Percentiles rank a stretch among this genome's conserved stretches.
phyloP scores from a whole-genome alignment of 495 filamentous ascomycete genomes.

The Entonaema liquescens region DNA sequence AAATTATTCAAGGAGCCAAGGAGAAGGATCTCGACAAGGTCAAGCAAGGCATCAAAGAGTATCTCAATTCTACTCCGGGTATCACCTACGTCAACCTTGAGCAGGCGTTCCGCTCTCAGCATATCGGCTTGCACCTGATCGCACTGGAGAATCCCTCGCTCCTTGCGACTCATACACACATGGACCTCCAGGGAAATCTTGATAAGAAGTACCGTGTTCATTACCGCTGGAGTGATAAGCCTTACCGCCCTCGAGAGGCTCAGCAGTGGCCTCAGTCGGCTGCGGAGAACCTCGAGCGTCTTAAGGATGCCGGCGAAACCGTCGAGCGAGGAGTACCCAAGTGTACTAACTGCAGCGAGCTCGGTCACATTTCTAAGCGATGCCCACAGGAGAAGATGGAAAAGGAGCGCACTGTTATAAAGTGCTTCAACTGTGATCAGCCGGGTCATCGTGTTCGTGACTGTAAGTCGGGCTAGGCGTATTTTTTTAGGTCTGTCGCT shows the following conservation, averaged over 20 bases:
- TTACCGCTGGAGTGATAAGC: constrained; percentile 70
- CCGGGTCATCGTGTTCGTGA: constrained; percentile 75
- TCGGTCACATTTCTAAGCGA: constrained; percentile 74
- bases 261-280: constrained; percentile 69
- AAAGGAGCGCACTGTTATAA: constrained; percentile 60
- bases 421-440: constrained; percentile 78
- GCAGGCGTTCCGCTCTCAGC: constrained; percentile 70
- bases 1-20: constrained; percentile 67
- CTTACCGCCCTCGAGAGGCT: constrained; percentile 67
- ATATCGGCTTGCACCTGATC: constrained; percentile 74
- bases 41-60: constrained; percentile 74
- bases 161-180: constrained; percentile 70
- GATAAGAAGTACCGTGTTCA: constrained; percentile 78
- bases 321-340: constrained; percentile 71
- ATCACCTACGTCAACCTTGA: constrained; percentile 78
- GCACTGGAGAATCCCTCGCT: constrained; percentile 73
- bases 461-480: constrained; percentile 57
- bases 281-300: constrained; percentile 78
- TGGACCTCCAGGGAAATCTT: constrained; percentile 84
- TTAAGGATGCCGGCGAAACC: constrained; percentile 74
- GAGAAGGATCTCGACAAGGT: constrained; percentile 77
- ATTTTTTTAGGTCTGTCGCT: constrained; percentile 10
- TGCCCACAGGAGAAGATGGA: constrained; percentile 71
- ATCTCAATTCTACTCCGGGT: constrained; percentile 74
- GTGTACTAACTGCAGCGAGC: constrained; percentile 75